Evolutionary conservation across 495 filamentous ascomycete species (phyloP).

Genomic region (Staphylotrichum longicolle): DNA sequence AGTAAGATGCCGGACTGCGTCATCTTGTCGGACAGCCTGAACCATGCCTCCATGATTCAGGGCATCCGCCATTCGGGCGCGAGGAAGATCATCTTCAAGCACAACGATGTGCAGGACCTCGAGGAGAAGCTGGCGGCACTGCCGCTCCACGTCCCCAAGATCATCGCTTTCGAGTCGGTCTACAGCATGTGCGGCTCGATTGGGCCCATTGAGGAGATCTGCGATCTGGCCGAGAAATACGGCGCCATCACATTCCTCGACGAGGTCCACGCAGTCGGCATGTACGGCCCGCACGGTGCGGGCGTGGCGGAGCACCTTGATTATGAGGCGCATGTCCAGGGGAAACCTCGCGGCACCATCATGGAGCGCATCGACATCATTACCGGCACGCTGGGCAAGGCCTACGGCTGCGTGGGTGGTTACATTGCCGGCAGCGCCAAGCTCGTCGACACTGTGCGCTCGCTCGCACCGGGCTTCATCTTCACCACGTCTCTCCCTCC

Average conservation of each 20-base stretch:
- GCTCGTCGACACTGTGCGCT: slow-evolving; percentile 93
- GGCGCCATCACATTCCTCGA: slow-evolving; percentile 96
- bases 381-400: slow-evolving; percentile 94
- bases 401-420: slow-evolving; percentile 95
- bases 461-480: slow-evolving; percentile 95
- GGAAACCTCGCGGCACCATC: slow-evolving; percentile 74
- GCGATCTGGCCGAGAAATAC: slow-evolving; percentile 94
- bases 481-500: slow-evolving; percentile 97
- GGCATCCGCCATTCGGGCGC: slow-evolving; percentile 96
- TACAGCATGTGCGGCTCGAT: slow-evolving; percentile 99
- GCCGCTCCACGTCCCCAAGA: slow-evolving; percentile 82
- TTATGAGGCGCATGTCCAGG: slow-evolving; percentile 70
- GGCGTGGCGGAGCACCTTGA: slow-evolving; percentile 97
- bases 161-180: slow-evolving; percentile 97
- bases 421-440: slow-evolving; percentile 90
- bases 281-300: slow-evolving; percentile 96
- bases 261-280: slow-evolving; percentile 97
- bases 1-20: slow-evolving; percentile 96
- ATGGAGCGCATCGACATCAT: slow-evolving; percentile 98
- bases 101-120: slow-evolving; percentile 88
- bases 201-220: slow-evolving; percentile 92
- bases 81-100: slow-evolving; percentile 97
- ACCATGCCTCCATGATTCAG: slow-evolving; percentile 99
- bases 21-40: slow-evolving; percentile 89
- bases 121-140: slow-evolving; percentile 88